Base-by-base conservation (phyloP, 768 basidiomycete genomes). In the Pleurotus tuber-regium region DNA sequence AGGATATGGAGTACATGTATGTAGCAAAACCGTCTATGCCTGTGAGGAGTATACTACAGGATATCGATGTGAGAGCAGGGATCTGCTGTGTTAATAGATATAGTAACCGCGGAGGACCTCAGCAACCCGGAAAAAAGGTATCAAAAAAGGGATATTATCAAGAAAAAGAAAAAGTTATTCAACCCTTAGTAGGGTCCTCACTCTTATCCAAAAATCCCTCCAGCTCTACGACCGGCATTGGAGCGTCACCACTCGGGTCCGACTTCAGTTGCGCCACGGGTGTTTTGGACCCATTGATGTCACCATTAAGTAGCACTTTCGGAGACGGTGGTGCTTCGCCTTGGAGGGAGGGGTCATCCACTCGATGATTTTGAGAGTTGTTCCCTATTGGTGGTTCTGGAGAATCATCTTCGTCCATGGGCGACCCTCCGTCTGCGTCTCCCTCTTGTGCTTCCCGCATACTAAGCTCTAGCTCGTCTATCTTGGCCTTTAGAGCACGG, bases 121-220 rank as follows among this genome's bases (percentile, higher is more conserved):
- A 26, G 47, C 43, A 39, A 54, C 40, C 30, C 53, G 29, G 48
- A 54, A 43, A 31, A 50, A 49, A 28, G 47, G 48, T 54, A 54
- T 50, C 31, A 33, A 42, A 43, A 50, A 43, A 53, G 23, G 19
- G 39, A 21, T 52, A 44, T 33, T 23, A 52, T 8, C 33, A 48
- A 5, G n/a, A 53, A 30, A 40, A 28, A 38, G 29, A 35, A 21
- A 43, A 21, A 41, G 18, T 23, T 19, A 48, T 28, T 47, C 51
- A 56, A 26, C 23, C 35, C 54, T 71, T 74, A 57, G 73, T 51
- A 7, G 83, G 82, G 63, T 80, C 79, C 69, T 87, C 85, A 62
- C 79, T 85, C 51, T 70, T 66, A 61, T 87, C 83, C 65, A 83
- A 67, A 30, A 87, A 70, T n/a, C 83, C 84, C 60, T 89, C 86